Conservation (phyloP, 192 early-diverging fungal species). For the Gonapodya sp. region DNA sequence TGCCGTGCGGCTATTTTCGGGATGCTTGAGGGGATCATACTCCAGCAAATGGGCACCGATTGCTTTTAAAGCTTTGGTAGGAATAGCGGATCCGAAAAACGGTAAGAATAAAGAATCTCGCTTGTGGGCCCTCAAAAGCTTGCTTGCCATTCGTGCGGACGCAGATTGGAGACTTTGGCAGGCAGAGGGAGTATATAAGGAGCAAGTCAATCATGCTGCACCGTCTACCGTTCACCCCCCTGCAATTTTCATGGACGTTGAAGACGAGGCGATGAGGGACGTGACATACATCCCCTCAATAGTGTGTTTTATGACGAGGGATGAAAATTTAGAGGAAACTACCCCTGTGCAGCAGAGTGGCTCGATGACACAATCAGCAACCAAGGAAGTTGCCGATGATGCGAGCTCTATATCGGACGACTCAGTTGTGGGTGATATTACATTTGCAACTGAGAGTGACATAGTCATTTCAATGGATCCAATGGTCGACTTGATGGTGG, state of each 20-base stretch:
- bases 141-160: not conserved
- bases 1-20: not conserved
- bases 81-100: not conserved
- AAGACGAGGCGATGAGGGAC: not conserved
- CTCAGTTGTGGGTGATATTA: not conserved
- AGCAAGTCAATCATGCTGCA: not conserved
- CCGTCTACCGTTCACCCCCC: not conserved
- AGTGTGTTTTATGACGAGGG: not conserved
- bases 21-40: not conserved
- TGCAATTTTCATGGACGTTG: not conserved
- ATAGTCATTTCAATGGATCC: constrained; percentile 7
- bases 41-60: not conserved
- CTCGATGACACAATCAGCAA: not conserved
- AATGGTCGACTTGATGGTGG: constrained; percentile 46
- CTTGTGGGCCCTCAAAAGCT: not conserved
- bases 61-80: not conserved
- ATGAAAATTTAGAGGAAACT: not conserved
- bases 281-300: not conserved
- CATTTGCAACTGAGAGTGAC: not conserved
- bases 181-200: not conserved
- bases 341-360: not conserved
- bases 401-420: not conserved
- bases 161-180: not conserved
- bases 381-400: not conserved
- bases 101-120: not conserved